Evolutionary conservation across 768 basidiomycete genomes (phyloP), one percentile per base, ranked within the genome.

Genomic region (Lactarius sp.): DNA sequence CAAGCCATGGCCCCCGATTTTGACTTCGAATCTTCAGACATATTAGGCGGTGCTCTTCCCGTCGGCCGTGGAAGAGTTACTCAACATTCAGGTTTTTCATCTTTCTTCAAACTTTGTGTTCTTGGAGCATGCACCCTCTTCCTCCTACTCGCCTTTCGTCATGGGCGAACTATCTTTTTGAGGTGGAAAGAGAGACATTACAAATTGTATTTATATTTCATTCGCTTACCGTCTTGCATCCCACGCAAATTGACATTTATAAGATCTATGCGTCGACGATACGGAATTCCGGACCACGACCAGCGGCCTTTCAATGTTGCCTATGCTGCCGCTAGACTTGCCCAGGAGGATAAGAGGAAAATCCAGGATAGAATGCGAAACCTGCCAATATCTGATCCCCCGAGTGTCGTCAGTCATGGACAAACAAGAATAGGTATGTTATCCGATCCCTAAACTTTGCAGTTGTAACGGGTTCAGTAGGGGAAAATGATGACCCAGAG

Each of bases 211-310:
- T 85, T 75, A 58, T 37, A n/a, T 13, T 46, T 41, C 34, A 39
- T 49, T 33, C 53, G 65, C 54, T 64, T 22, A 34, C 27, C 60
- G 59, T 60, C 41, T 27, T 59, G 20, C 27, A 34, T 41, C 53
- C 59, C 52, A 60, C 56, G 62, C 27, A 31, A 59, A 54, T 41
- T 41, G 49, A 59, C 61, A 64, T 39, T 62, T 61, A 13, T 42
- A 67, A 91, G 88, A 69, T 79, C 85, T 66, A 85, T 85, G 79
- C 84, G 91, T 64, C 78, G 91, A 67, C 79, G 82, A 75, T 84
- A 91, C 71, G 92, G 91, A 52, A 93, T 93, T 64, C 92, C 91
- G 18, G 91, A 93, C 77, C 80, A 79, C 61, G 91, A 93, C 77
- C 80, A 84, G 66, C 81, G 91, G 37, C 89, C 91, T 13, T 93